Base-by-base conservation (phyloP, 305 asterid species). In the Fraxinus latifolia region DNA sequence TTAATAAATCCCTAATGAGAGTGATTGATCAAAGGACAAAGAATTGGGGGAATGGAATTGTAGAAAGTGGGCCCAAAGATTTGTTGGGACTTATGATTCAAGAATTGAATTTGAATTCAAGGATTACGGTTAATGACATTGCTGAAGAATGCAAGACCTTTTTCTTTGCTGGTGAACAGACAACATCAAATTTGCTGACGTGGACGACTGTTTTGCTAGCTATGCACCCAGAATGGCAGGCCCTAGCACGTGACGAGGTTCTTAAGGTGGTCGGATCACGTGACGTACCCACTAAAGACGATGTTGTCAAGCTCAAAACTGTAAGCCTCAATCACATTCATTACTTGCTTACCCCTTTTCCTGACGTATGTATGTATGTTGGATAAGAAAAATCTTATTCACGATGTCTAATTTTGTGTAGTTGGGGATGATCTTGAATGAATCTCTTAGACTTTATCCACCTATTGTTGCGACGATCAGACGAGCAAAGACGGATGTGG, bases 221-320 rank as follows among this genome's bases (percentile, higher is more conserved):
- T 88, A 94, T 94, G 98, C 97, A 95, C 84, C 96, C 97, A 75
- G 90, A 87, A 39, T 95, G 99, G 99, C 99, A 95, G 91, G 93
- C 93, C 53, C 90, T 87, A 91, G 98, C 99, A 93, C 99, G 99
- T 90, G 99, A 93, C 90, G 99, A 95, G 94, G 98, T 95, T 79
- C 84, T 94, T 32, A 79, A 90, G 80, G 94, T 95, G 75, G 93
- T 97, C 82, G 98, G 98, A 14, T 79, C 97, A 93, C 98, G 94
- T 92, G 96, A 94, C 85, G 80, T 85, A 76, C 98, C 98, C 0
- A 83, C 92, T 77, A 90, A 87, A 87, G 94, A 93, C 65, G 89
- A 93, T 85, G 88, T 94, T 74, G 82, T 94, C 3, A 91, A 92
- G 87, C 99, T 95, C 79, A 95, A 92, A 89, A 94, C 95, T 92